phyloP scores from a whole-genome alignment of 2,329 filamentous ascomycete species.

The Fusarium piperis region DNA sequence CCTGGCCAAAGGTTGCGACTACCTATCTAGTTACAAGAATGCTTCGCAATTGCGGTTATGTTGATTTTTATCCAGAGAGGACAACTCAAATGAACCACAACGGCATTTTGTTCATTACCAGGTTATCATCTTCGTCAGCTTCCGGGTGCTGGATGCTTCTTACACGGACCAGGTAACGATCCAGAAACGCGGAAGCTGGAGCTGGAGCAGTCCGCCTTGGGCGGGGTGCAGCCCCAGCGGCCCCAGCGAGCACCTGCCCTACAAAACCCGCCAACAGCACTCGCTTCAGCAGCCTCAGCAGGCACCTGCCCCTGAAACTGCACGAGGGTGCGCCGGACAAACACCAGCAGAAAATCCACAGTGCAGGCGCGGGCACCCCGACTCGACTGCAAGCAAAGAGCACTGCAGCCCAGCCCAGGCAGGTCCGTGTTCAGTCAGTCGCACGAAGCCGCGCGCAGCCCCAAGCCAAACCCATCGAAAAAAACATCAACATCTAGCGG shows the following conservation, averaged over 20 bases:
- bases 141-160: not conserved
- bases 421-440: slow-evolving; percentile 32
- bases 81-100: not conserved
- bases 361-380: slow-evolving; percentile 15
- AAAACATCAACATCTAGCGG: slow-evolving; percentile 41
- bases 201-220: too few relatives aligned
- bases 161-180: not conserved
- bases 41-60: not conserved
- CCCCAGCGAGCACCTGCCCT: slow-evolving; percentile 19
- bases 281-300: slow-evolving; percentile 21
- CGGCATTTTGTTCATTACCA: not conserved
- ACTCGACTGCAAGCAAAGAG: slow-evolving; percentile 26
- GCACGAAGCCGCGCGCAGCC: slow-evolving; percentile 34
- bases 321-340: not conserved
- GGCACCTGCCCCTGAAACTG: slow-evolving; percentile 16
- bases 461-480: slow-evolving; percentile 39
- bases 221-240: not conserved
- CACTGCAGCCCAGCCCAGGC: not conserved
- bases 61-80: not conserved
- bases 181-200: not conserved
- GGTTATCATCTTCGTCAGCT: not conserved
- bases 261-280: slow-evolving; percentile 5
- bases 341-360: slow-evolving; percentile 24
- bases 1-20: not conserved
- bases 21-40: not conserved